Percentiles rank a stretch among this genome's conserved stretches.
These are phyloP conservation scores for Pichia deserticola DNA, from an alignment of 805 yeast species.

Conservation along the genomic window DNA sequence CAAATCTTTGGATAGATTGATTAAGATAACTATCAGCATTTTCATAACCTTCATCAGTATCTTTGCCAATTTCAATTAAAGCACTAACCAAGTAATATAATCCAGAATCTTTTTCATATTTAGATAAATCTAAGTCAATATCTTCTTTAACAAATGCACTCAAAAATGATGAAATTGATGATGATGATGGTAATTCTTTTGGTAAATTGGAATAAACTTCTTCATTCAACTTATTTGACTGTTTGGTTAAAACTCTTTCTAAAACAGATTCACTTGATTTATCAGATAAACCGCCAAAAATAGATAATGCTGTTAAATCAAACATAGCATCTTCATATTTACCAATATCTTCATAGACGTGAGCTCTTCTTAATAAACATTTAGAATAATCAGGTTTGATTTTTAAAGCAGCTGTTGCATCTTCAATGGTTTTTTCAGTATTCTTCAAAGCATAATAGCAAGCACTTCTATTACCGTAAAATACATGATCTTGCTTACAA, in stretches of 20 bases:
- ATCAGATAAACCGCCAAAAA: conserved; percentile 72
- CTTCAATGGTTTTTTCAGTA: conserved; percentile 78
- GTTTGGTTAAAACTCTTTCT: conserved; percentile 80
- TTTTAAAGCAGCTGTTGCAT: conserved; percentile 78
- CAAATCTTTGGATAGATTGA: conserved; percentile 46
- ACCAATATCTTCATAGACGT: conserved; percentile 79
- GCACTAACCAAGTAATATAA: conserved; percentile 62
- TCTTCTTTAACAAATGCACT: conserved; percentile 67
- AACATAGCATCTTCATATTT: conserved; percentile 78
- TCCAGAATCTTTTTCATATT: conserved; percentile 49
- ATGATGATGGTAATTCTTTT: conserved; percentile 67
- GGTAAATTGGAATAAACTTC: conserved; percentile 45
- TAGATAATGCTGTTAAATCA: conserved; percentile 83
- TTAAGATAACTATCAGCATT: conserved; percentile 50
- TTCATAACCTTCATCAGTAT: conserved; percentile 53
- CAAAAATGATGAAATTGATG: conserved; percentile 79
- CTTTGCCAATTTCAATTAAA: conserved; percentile 39
- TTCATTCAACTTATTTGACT: conserved; percentile 66
- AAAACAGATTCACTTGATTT: conserved; percentile 70
- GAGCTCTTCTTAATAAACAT: conserved; percentile 88
- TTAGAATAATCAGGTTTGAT: conserved; percentile 87
- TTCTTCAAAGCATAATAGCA: conserved; percentile 80
- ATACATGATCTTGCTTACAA: conserved; percentile 77
- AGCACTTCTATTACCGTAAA: conserved; percentile 93
- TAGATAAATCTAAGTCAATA: conserved; percentile 37